Evolutionary conservation across 768 basidiomycete species (phyloP), one percentile per base, ranked within the genome.

Genomic region (Russula virescens): DNA sequence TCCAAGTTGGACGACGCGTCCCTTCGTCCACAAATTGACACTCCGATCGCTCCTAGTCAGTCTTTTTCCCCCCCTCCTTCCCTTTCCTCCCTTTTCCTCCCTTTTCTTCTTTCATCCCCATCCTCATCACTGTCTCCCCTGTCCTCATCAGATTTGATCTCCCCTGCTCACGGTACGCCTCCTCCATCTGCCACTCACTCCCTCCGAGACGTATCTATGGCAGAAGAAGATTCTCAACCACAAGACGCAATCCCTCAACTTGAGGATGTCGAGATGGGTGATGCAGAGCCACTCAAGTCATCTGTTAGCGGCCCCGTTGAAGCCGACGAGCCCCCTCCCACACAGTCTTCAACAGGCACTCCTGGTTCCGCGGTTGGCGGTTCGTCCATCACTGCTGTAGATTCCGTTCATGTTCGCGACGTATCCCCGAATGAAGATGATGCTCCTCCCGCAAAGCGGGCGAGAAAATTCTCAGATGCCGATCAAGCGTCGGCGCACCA

Each of bases 371-470:
- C 68, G 61, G 68, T 68, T 56, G 70, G 68, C 68, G 71, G 69
- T 70, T 67, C 73, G 53, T 71, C 72, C 67, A 71, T 65, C 66
- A 72, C 70, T 55, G 71, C 69, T 71, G 70, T 72, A 67, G 70
- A 71, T 64, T 70, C 69, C 55, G 62, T 69, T 60, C 67, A 53
- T 62, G 60, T 68, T 71, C 66, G 68, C 68, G 55, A 61, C 61
- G 55, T 63, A 26, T 62, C 66, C 23, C 55, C 65, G 18, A 69
- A 70, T 71, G 80, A 83, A 68, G 84, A 86, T 62, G 84, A 86
- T 64, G 78, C 82, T 61, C 76, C 87, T n/a, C 91, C 91, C 31
- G 87, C 89, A 63, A 93, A 93, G 81, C 82, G 91, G 65, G 81
- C 88, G 31, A 77, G 91, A 68, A 85, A 85, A 75, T 77, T 83